phyloP scores from a whole-genome alignment of 345 rosid species.

The Punica granatum region DNA sequence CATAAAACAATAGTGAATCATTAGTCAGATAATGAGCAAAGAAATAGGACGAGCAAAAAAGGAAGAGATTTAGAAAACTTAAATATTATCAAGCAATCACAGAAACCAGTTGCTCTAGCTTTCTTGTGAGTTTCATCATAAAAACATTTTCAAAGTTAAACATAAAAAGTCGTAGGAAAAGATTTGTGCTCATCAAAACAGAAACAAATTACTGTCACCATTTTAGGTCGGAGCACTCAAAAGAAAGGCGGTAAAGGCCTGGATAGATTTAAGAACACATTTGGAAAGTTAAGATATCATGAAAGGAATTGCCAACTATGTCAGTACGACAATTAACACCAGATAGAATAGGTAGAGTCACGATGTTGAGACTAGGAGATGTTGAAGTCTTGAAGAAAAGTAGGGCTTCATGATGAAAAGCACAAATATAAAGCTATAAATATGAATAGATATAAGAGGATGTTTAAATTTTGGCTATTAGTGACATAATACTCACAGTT shows the following conservation, averaged over 20 bases:
- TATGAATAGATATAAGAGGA: too few species aligned
- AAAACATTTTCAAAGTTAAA: background rate
- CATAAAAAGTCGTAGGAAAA: background rate
- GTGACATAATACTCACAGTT: background rate
- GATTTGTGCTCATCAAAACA: background rate
- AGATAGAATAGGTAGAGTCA: background rate
- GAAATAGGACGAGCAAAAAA: background rate
- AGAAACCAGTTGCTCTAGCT: background rate
- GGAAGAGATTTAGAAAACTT: background rate
- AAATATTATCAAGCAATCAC: background rate
- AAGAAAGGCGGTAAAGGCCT: background rate
- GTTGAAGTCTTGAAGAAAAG: too few species aligned
- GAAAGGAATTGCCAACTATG: background rate
- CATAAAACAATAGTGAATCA: background rate
- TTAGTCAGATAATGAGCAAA: background rate
- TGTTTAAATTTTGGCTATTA: background rate
- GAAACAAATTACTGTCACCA: background rate
- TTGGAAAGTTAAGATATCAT: background rate
- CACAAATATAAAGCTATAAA: background rate
- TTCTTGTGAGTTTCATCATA: background rate
- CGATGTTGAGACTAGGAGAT: background rate
- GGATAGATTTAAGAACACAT: background rate
- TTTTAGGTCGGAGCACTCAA: background rate
- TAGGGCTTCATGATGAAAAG: background rate
- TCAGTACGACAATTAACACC: background rate